A percentile compares a stretch with the other conserved stretches of the same genome.
phyloP scores from a whole-genome alignment of 1,284 basidiomycete genomes.

The Ustilago sp. region DNA sequence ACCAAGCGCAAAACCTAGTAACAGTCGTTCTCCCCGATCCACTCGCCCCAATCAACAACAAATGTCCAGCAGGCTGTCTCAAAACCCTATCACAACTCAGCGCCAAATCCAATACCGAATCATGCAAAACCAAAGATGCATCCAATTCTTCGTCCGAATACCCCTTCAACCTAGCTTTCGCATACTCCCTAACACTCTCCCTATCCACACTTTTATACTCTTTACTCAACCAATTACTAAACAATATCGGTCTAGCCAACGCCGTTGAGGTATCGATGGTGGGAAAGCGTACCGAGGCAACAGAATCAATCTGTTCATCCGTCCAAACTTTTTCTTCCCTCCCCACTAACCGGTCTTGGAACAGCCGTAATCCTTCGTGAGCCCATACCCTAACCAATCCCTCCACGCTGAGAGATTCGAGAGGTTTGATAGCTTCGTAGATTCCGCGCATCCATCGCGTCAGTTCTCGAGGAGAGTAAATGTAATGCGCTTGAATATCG shows the following conservation, averaged over 20 bases:
- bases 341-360: conserved; percentile 94
- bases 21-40: conserved; percentile 99
- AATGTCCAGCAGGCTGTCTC: conserved; percentile 95
- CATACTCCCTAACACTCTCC: conserved; percentile 92
- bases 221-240: conserved; percentile 99
- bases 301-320: conserved; percentile 88
- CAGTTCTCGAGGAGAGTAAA: conserved; percentile 98
- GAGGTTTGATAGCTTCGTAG: conserved; percentile 92
- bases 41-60: conserved; percentile 95
- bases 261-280: conserved; percentile 82
- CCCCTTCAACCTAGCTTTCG: conserved; percentile 90
- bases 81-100: conserved; percentile 98
- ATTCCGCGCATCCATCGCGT: conserved; percentile 98
- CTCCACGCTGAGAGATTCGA: conserved; percentile 90
- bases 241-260: conserved; percentile 88
- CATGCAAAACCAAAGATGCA: conserved; percentile 97
- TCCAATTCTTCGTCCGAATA: conserved; percentile 79
- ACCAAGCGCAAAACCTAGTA: conserved; percentile 99
- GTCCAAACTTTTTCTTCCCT: conserved; percentile 77
- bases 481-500: conserved; percentile 96
- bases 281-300: conserved; percentile 89
- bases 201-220: conserved; percentile 94
- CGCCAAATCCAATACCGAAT: conserved; percentile 97
- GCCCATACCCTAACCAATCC: conserved; percentile 98
- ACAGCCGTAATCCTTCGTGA: conserved; percentile 95